These are phyloP conservation scores for Teunomyces cretensis DNA, from an alignment of 805 yeast genomes.

Conservation along the genomic window DNA sequence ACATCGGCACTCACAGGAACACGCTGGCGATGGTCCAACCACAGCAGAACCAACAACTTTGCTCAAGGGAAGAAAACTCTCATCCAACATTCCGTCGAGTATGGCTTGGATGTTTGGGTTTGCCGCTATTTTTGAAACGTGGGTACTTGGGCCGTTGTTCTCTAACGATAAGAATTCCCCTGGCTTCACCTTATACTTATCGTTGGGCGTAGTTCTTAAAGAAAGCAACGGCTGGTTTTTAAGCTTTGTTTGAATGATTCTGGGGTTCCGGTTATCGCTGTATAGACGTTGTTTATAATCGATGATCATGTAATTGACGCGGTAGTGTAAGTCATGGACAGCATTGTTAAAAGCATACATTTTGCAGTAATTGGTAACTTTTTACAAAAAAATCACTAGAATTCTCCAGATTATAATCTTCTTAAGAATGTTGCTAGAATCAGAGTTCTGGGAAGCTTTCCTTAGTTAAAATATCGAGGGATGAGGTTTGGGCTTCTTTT, in stretches of 20 bases:
- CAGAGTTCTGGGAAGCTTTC: too few species aligned
- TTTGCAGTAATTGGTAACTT: neutral
- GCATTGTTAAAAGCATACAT: neutral
- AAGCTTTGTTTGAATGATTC: conserved; percentile 37
- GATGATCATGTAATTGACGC: conserved; percentile 30
- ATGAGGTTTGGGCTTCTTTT: neutral
- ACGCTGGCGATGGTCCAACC: neutral
- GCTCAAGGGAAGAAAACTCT: neutral
- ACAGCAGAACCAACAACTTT: neutral
- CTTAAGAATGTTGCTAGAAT: too few species aligned
- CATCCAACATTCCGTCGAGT: neutral
- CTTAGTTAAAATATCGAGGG: too few species aligned
- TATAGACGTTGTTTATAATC: conserved; percentile 39
- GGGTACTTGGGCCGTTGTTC: neutral
- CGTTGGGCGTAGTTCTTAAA: conserved; percentile 37
- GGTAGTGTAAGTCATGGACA: conserved; percentile 29
- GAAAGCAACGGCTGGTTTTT: conserved; percentile 34
- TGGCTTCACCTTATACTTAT: conserved; percentile 26
- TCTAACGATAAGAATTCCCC: conserved; percentile 33
- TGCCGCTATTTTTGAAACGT: neutral
- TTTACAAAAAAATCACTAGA: neutral
- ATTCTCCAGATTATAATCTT: neutral
- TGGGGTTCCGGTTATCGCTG: conserved; percentile 34
- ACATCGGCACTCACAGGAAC: neutral
- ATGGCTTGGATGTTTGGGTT: neutral